A percentile compares a stretch with the other conserved stretches of the same genome.
phyloP scores from a whole-genome alignment of 2,329 filamentous ascomycete species.

The Arthrobotrys conoides region DNA sequence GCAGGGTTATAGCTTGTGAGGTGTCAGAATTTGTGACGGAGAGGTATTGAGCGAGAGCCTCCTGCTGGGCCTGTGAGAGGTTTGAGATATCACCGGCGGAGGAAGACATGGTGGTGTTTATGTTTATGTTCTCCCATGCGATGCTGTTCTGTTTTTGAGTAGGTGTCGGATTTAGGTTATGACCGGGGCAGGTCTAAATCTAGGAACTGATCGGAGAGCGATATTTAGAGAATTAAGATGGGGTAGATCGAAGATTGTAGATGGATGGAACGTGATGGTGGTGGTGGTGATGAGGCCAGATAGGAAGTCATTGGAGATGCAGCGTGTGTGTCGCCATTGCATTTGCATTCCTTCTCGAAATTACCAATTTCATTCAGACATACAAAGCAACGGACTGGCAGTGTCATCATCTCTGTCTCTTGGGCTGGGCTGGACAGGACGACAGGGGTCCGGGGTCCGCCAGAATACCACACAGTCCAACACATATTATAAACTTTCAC shows the following conservation, averaged over 20 bases:
- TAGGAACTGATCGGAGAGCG: no score
- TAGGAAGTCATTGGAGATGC: neutral
- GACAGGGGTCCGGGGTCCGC: conserved; percentile 22
- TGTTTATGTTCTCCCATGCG: neutral
- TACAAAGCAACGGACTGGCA: neutral
- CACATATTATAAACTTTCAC: neutral
- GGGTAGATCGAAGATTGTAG: neutral
- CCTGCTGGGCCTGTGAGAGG: conserved; percentile 83
- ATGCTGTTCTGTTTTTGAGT: neutral
- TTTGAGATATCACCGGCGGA: conserved; percentile 72
- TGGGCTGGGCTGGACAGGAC: no score
- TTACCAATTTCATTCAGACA: neutral
- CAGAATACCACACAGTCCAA: conserved; percentile 27
- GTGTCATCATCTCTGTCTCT: conserved; percentile 1
- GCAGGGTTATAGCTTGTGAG: conserved; percentile 80
- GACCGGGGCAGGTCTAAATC: no score
- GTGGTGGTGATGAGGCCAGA: neutral
- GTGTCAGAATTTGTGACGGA: conserved; percentile 83
- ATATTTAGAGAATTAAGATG: no score
- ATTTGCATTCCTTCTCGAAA: neutral
- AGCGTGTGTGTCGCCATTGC: neutral
- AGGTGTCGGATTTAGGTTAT: neutral
- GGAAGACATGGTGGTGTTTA: conserved; percentile 44
- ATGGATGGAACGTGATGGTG: neutral
- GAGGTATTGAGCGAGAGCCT: conserved; percentile 87